Conservation (phyloP, 495 filamentous ascomycete genomes). For the Penicillium malachiteum region DNA sequence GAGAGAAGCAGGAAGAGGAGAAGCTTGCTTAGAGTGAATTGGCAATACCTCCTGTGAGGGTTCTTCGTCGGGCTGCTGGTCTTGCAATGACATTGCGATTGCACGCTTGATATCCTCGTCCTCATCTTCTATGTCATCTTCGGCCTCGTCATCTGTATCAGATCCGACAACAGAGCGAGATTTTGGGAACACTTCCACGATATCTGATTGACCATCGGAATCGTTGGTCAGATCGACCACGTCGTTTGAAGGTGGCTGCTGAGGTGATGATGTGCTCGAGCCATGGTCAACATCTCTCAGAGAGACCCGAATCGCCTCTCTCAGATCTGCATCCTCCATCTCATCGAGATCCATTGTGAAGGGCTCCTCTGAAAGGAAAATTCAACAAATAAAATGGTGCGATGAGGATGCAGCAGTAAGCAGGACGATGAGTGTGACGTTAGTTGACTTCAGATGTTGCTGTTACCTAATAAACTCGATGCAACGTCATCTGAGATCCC, state of each 20-base stretch:
- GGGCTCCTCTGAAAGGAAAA: not conserved
- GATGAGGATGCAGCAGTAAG: not conserved
- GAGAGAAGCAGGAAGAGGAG: not conserved
- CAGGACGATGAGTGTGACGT: too few relatives aligned
- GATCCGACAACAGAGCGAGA: slow-evolving; percentile 37
- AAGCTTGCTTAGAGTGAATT: not conserved
- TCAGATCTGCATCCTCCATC: not conserved
- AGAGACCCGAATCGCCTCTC: slow-evolving; percentile 51
- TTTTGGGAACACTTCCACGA: slow-evolving; percentile 30
- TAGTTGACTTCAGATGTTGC: too few relatives aligned
- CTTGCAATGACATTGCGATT: slow-evolving; percentile 52
- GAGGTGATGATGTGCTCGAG: not conserved
- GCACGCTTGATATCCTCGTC: slow-evolving; percentile 53
- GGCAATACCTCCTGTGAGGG: not conserved
- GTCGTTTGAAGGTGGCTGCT: not conserved
- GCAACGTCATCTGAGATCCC: too few relatives aligned
- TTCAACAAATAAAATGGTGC: not conserved
- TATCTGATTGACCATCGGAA: slow-evolving; percentile 31
- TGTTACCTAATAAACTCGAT: too few relatives aligned
- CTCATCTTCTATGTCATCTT: slow-evolving; percentile 10
- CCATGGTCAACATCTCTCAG: slow-evolving; percentile 71
- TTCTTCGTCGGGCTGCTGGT: not conserved
- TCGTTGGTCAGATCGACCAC: slow-evolving; percentile 43
- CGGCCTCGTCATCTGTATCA: slow-evolving; percentile 29
- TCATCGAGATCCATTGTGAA: not conserved